Conservation (phyloP, 2,329 filamentous ascomycete species). For the Cordyceps fumosorosea region DNA sequence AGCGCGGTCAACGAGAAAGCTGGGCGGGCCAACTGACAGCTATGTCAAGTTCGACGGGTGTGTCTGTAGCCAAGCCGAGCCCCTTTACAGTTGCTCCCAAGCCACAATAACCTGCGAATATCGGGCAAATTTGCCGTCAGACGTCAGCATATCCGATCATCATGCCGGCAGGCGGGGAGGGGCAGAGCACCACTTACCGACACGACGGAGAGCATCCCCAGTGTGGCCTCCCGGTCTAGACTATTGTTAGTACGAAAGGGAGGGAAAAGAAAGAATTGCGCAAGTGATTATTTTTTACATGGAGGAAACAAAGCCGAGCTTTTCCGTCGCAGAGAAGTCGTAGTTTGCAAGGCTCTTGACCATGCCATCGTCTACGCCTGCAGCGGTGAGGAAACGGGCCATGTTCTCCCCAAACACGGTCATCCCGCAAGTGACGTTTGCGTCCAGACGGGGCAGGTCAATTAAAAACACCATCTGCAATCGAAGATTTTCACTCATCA, state of each 20-base stretch:
- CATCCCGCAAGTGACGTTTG: slow-evolving; percentile 24
- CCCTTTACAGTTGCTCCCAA: slow-evolving; percentile 59
- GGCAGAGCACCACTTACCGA: slow-evolving; percentile 23
- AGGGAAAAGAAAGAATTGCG: not conserved
- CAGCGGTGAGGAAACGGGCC: slow-evolving; percentile 60
- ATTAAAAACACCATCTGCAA: slow-evolving; percentile 73
- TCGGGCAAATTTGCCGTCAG: slow-evolving; percentile 14
- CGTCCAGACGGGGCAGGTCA: slow-evolving; percentile 65
- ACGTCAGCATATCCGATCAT: not conserved
- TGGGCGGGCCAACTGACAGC: slow-evolving; percentile 42
- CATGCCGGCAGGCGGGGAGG: not conserved
- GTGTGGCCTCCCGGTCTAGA: slow-evolving; percentile 30
- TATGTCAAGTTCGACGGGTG: slow-evolving; percentile 63
- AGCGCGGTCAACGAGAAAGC: not conserved
- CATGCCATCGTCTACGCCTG: slow-evolving; percentile 58
- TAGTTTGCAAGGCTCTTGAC: slow-evolving; percentile 66
- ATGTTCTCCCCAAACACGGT: slow-evolving; percentile 62
- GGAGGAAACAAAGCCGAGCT: slow-evolving; percentile 76
- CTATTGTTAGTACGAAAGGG: slow-evolving; percentile 15
- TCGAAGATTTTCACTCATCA: not conserved
- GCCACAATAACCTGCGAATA: slow-evolving; percentile 60
- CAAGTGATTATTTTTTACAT: slow-evolving; percentile 50
- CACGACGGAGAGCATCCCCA: slow-evolving; percentile 22
- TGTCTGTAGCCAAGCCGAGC: slow-evolving; percentile 52
- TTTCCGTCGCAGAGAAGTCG: slow-evolving; percentile 68